phyloP scores from a whole-genome alignment of 2,329 filamentous ascomycete species.

The Teratosphaeria viscida region DNA sequence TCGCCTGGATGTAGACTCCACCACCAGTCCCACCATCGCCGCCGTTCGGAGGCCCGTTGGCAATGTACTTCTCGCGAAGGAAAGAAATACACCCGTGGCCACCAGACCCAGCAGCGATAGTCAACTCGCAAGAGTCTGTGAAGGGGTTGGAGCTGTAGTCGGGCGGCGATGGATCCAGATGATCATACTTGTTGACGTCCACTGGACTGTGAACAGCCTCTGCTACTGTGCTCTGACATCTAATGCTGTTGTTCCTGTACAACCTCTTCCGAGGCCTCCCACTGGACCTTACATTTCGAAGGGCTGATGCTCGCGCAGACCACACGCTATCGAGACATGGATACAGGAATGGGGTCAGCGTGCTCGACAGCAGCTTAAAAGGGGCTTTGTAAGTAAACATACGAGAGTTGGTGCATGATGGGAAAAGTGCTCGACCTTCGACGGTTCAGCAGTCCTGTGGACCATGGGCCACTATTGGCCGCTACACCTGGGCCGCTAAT shows the following conservation, averaged over 20 bases:
- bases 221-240: conserved; percentile 1
- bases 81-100: conserved; percentile 94
- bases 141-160: conserved; percentile 79
- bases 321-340: conserved; percentile 27
- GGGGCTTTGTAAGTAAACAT: conserved; percentile 7
- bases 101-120: conserved; percentile 66
- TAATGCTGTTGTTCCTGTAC: not conserved
- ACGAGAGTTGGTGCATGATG: not conserved
- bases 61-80: conserved; percentile 77
- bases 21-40: conserved; percentile 89
- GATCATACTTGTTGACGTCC: conserved; percentile 26
- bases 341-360: conserved; percentile 37
- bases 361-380: conserved; percentile 22
- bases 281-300: conserved; percentile 7
- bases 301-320: conserved; percentile 1
- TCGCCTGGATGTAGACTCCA: conserved; percentile 87
- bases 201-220: not conserved
- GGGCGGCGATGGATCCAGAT: conserved; percentile 67
- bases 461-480: not conserved
- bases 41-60: conserved; percentile 83
- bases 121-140: conserved; percentile 72
- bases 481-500: not conserved
- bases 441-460: not conserved
- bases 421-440: not conserved
- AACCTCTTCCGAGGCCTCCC: conserved; percentile 13